phyloP scores from a whole-genome alignment of 345 rosid genomes.

The Brassica nigra region DNA sequence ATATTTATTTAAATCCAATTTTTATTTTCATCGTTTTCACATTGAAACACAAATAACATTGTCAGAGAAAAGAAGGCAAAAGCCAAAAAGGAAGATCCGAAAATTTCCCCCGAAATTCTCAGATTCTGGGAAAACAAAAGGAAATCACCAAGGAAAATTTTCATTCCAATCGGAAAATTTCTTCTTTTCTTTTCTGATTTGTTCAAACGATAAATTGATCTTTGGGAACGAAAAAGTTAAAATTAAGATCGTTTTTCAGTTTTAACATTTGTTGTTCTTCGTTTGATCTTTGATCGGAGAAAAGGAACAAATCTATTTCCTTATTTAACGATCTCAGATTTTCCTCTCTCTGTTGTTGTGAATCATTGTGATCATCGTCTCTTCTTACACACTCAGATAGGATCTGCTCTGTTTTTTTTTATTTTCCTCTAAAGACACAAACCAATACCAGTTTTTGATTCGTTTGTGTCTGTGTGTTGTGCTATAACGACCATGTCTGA shows the following conservation, averaged over 20 bases:
- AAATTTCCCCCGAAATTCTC: constrained; percentile 44
- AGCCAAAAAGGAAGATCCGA: constrained; percentile 45
- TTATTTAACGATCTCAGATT: neutral
- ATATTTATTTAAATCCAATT: constrained; percentile 19
- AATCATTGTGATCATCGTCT: constrained; percentile 42
- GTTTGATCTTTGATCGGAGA: constrained; percentile 18
- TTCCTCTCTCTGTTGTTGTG: constrained; percentile 6
- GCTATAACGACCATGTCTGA: constrained; percentile 59
- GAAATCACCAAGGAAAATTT: constrained; percentile 31
- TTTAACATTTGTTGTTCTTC: constrained; percentile 20
- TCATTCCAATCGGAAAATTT: constrained; percentile 44
- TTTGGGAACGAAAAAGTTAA: constrained; percentile 29
- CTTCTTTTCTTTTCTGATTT: constrained; percentile 11
- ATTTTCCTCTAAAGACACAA: neutral
- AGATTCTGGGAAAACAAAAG: constrained; percentile 37
- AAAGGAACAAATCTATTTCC: constrained; percentile 4
- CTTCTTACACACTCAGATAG: constrained; percentile 16
- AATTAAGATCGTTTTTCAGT: constrained; percentile 9
- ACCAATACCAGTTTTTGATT: neutral
- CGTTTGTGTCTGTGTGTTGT: constrained; percentile 17
- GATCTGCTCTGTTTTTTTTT: neutral
- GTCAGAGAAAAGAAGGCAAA: constrained; percentile 1
- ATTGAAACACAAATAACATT: constrained; percentile 30
- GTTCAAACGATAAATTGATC: constrained; percentile 36
- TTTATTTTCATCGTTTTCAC: constrained; percentile 38